A percentile compares a stretch with the other conserved stretches of the same genome.
phyloP scores from a whole-genome alignment of 345 rosid genomes.

The Camelina neglecta region DNA sequence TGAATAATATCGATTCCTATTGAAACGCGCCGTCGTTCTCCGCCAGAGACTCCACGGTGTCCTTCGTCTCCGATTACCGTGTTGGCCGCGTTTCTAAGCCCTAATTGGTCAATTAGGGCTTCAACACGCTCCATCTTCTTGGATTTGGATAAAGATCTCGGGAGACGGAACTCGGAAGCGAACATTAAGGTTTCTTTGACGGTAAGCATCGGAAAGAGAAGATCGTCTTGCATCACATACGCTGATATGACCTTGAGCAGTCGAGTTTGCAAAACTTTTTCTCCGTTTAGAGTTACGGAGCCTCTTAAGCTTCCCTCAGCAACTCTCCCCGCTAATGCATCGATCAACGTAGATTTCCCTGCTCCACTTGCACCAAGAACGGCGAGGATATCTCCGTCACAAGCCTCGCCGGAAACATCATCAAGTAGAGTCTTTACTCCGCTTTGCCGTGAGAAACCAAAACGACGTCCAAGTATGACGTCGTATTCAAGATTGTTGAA shows the following conservation, averaged over 20 bases:
- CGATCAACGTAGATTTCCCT: conserved; percentile 85
- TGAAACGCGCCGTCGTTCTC: conserved; percentile 89
- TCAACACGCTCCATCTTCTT: conserved; percentile 81
- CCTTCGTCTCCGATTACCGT: conserved; percentile 95
- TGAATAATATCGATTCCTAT: conserved; percentile 91
- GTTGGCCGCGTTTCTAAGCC: conserved; percentile 79
- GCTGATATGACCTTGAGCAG: conserved; percentile 84
- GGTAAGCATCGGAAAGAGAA: conserved; percentile 86
- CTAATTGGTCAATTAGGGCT: conserved; percentile 82
- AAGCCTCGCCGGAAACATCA: conserved; percentile 82
- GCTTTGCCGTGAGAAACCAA: conserved; percentile 43
- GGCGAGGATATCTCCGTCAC: conserved; percentile 83
- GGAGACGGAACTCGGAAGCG: conserved; percentile 87
- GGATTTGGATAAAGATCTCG: conserved; percentile 68
- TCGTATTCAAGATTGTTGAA: conserved; percentile 78
- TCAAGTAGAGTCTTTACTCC: conserved; percentile 69
- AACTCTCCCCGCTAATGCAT: conserved; percentile 81
- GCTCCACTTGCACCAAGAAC: conserved; percentile 96
- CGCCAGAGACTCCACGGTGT: conserved; percentile 94
- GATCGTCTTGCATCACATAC: conserved; percentile 94
- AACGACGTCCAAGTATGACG: conserved; percentile 55
- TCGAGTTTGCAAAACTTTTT: conserved; percentile 61
- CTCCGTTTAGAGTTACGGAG: conserved; percentile 66
- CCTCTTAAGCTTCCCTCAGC: conserved; percentile 72
- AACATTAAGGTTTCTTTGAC: conserved; percentile 88